A percentile compares a stretch with the other conserved stretches of the same genome.
phyloP scores from a whole-genome alignment of 2,329 filamentous ascomycete genomes.

The Spiromastix sp. region DNA sequence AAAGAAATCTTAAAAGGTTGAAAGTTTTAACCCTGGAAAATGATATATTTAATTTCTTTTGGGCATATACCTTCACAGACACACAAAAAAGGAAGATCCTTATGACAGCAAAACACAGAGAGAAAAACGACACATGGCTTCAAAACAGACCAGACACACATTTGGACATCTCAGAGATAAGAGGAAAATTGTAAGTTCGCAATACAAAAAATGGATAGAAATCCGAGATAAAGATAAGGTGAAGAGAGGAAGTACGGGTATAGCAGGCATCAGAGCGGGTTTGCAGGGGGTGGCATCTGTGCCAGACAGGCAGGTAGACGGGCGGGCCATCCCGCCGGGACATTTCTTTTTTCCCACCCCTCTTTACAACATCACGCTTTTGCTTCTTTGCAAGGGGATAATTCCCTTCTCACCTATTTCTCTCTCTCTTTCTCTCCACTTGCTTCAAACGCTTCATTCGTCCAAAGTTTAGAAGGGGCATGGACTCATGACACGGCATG shows the following conservation, averaged over 20 bases:
- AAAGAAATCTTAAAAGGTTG: background rate
- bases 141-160: background rate
- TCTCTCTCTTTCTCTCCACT: background rate
- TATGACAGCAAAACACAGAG: background rate
- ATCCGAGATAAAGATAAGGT: background rate
- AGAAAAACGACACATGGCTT: background rate
- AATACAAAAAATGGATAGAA: background rate
- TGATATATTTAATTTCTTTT: constrained; percentile 1
- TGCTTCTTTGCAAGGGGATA: background rate
- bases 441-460: too few species aligned
- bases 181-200: background rate
- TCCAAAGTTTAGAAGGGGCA: background rate
- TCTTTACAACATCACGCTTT: background rate
- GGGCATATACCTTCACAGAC: too few species aligned
- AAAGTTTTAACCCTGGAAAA: background rate
- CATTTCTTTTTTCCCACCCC: background rate
- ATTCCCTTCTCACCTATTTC: background rate
- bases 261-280: background rate
- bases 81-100: background rate
- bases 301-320: background rate
- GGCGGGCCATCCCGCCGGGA: background rate
- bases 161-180: background rate
- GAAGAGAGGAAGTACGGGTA: background rate
- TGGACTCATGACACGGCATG: background rate
- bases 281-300: background rate